Conservation (phyloP, 179 eudicot genomes). For the Heliamphora pulchella region DNA sequence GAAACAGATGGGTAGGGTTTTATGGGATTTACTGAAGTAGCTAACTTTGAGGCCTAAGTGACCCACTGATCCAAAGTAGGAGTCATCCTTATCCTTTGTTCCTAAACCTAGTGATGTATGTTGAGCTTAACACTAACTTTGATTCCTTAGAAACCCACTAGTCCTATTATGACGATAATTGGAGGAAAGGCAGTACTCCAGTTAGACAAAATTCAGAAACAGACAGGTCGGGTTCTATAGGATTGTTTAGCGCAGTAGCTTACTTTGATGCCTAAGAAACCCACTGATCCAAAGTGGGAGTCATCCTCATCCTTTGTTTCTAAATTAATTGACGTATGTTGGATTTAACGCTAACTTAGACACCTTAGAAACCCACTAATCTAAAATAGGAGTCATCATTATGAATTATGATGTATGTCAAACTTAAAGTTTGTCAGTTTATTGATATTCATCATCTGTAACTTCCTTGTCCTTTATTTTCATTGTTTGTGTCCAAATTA, state of each 20-base stretch:
- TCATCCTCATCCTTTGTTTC: neutral
- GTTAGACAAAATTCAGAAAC: neutral
- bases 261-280: neutral
- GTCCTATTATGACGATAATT: neutral
- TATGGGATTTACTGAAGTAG: neutral
- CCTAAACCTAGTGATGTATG: neutral
- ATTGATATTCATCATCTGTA: conserved; percentile 6
- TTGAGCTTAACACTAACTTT: neutral
- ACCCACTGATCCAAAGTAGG: neutral
- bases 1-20: neutral
- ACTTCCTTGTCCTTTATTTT: neutral
- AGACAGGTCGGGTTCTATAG: neutral
- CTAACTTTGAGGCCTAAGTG: neutral
- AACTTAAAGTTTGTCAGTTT: neutral
- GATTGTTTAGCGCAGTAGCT: neutral
- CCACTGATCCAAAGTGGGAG: neutral
- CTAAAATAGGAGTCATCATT: too few species aligned
- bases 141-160: too few species aligned
- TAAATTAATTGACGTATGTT: neutral
- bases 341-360: too few species aligned
- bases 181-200: neutral
- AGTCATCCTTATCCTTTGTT: neutral
- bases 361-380: too few species aligned
- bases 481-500: neutral
- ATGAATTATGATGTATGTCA: too few species aligned